phyloP scores from a whole-genome alignment of 2,329 filamentous ascomycete species.

The Cryphonectria carpinicola region DNA sequence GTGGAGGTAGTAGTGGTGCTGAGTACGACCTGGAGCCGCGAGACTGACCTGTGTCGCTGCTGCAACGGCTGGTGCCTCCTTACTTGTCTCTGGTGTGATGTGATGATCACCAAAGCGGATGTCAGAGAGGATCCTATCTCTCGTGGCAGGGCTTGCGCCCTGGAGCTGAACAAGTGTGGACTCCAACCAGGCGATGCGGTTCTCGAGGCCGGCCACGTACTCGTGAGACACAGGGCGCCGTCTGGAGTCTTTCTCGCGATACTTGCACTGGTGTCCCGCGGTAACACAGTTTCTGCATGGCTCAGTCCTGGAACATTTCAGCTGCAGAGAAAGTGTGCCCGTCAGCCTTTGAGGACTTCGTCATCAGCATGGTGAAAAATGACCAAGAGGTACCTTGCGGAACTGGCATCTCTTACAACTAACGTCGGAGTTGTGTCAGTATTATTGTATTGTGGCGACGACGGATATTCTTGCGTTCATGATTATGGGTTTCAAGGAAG shows the following conservation, averaged over 20 bases:
- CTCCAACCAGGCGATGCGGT: conserved; percentile 22
- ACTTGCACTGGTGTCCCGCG: conserved; percentile 26
- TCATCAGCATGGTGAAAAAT: neutral
- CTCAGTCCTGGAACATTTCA: conserved; percentile 29
- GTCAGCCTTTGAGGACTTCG: neutral
- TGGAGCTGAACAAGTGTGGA: conserved; percentile 16
- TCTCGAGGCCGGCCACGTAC: conserved; percentile 25
- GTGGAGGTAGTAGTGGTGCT: neutral
- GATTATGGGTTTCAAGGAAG: too few relatives aligned
- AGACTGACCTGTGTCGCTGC: neutral
- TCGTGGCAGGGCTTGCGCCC: neutral
- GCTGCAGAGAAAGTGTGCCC: conserved; percentile 1
- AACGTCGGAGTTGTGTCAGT: neutral
- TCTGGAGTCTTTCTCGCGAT: conserved; percentile 27
- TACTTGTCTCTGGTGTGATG: neutral
- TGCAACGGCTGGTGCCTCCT: neutral
- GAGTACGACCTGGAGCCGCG: neutral
- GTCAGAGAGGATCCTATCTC: neutral
- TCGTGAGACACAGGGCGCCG: conserved; percentile 27
- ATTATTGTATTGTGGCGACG: neutral
- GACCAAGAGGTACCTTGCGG: conserved; percentile 12
- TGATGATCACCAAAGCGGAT: neutral
- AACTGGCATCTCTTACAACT: conserved; percentile 22
- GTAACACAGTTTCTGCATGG: conserved; percentile 28
- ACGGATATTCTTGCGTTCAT: neutral